phyloP scores from a whole-genome alignment of 371 early-diverging fungal genomes.

The Mucor irregularis region DNA sequence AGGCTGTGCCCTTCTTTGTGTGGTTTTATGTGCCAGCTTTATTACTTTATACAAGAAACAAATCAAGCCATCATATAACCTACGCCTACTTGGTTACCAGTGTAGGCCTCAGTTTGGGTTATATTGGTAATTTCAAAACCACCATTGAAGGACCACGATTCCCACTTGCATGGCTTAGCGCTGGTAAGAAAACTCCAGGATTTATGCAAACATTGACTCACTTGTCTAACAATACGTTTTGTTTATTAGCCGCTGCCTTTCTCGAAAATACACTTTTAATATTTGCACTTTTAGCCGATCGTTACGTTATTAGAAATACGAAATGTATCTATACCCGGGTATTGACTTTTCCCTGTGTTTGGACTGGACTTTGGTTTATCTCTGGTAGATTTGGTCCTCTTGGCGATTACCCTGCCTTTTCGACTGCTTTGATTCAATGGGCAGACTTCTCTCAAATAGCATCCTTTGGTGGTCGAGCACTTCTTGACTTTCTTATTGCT shows the following conservation, averaged over 20 bases:
- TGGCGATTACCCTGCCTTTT: slow-evolving; percentile 29
- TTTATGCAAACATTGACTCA: too few relatives aligned
- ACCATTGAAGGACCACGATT: slow-evolving; percentile 3
- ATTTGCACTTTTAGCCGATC: slow-evolving; percentile 9
- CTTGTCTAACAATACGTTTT: too few relatives aligned
- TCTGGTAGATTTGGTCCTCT: slow-evolving; percentile 14
- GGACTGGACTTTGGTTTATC: slow-evolving; percentile 30
- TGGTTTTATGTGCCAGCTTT: slow-evolving; percentile 26
- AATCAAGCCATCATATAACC: slow-evolving; percentile 9
- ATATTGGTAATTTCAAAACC: slow-evolving; percentile 21
- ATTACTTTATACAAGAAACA: slow-evolving; percentile 26
- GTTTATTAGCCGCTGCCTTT: not conserved
- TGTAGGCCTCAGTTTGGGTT: slow-evolving; percentile 11
- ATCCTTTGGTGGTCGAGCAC: slow-evolving; percentile 28
- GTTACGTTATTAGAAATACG: slow-evolving; percentile 4
- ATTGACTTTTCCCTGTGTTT: slow-evolving; percentile 28
- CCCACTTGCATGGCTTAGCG: slow-evolving; percentile 8
- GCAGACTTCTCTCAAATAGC: slow-evolving; percentile 30
- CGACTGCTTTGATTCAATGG: slow-evolving; percentile 25
- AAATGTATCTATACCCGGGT: slow-evolving; percentile 17
- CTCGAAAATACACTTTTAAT: not conserved
- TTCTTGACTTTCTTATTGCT: slow-evolving; percentile 32
- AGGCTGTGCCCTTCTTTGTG: slow-evolving; percentile 32
- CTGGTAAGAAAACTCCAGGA: slow-evolving; percentile 7
- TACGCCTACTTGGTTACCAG: slow-evolving; percentile 13